Evolutionary conservation across 2,329 filamentous ascomycete genomes (phyloP).

Genomic region (Pseudogymnoascus sp.): DNA sequence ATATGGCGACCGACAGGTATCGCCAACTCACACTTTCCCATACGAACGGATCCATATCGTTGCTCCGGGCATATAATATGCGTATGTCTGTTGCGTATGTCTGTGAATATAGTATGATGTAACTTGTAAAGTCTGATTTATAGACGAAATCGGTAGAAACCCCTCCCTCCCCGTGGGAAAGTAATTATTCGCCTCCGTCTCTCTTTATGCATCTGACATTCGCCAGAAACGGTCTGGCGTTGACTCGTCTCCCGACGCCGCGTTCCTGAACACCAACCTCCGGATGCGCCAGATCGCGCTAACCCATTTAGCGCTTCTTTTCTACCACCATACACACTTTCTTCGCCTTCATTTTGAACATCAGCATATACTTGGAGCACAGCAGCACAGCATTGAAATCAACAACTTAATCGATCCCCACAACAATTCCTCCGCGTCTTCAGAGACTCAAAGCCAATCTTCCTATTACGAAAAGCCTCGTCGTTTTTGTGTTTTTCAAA

Average conservation of each 20-base stretch:
- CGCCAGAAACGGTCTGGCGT: constrained; percentile 6
- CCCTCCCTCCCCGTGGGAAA: neutral
- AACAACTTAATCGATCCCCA: constrained; percentile 7
- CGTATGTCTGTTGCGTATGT: neutral
- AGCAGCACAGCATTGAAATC: constrained; percentile 8
- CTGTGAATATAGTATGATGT: neutral
- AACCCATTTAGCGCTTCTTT: constrained; percentile 7
- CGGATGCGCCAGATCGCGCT: constrained; percentile 7
- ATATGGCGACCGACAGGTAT: neutral
- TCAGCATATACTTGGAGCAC: constrained; percentile 6
- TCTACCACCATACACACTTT: constrained; percentile 9
- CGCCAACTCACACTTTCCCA: neutral
- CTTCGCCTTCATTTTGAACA: constrained; percentile 9
- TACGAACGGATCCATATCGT: neutral
- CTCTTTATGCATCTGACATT: constrained; percentile 7
- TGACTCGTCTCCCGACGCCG: constrained; percentile 5
- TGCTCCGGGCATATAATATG: neutral
- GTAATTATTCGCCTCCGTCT: neutral
- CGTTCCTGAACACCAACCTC: constrained; percentile 6
- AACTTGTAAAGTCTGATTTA: neutral
- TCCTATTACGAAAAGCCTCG: neutral
- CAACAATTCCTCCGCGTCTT: constrained; percentile 3
- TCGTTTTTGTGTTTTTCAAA: constrained; percentile 5
- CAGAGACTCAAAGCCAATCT: neutral
- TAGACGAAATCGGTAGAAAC: neutral